Conservation (phyloP, 495 filamentous ascomycete species). For the Penicillium pulvis region DNA sequence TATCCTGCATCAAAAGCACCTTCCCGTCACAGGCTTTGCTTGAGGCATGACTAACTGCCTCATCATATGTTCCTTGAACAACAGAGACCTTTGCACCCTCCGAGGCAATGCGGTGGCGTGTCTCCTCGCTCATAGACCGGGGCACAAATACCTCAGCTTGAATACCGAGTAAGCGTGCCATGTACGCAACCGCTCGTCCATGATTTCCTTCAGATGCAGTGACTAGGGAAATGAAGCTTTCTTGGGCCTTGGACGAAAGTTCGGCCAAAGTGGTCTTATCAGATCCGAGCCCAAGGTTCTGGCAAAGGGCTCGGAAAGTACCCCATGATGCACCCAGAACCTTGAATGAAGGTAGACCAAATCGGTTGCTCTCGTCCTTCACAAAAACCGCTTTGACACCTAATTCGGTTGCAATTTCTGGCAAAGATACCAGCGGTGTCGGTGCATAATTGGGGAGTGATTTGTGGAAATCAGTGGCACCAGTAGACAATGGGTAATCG, state of each 20-base stretch:
- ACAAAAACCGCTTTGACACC: constrained; percentile 55
- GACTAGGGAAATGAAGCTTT: constrained; percentile 38
- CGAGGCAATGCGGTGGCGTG: constrained; percentile 51
- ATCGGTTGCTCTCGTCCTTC: constrained; percentile 60
- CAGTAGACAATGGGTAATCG: constrained; percentile 14
- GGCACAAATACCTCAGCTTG: constrained; percentile 59
- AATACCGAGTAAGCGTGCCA: constrained; percentile 58
- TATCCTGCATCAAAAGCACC: constrained; percentile 65
- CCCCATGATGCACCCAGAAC: constrained; percentile 79
- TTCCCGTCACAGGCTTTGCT: constrained; percentile 30
- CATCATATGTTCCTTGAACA: constrained; percentile 62
- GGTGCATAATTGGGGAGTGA: constrained; percentile 50
- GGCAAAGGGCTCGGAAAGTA: constrained; percentile 55
- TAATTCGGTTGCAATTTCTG: constrained; percentile 55
- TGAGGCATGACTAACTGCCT: constrained; percentile 50
- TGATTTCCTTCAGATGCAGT: constrained; percentile 72
- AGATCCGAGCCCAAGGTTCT: constrained; percentile 38
- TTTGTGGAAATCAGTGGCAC: constrained; percentile 47
- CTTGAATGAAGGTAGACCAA: constrained; percentile 74
- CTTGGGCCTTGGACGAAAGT: constrained; percentile 38
- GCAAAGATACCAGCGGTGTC: constrained; percentile 54
- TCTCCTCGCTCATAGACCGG: constrained; percentile 48
- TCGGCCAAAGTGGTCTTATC: constrained; percentile 33
- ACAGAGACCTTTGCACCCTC: constrained; percentile 60
- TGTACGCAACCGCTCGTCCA: constrained; percentile 67